Conservation (phyloP, 176 grass and related monocot species). For the Cocos nucifera region DNA sequence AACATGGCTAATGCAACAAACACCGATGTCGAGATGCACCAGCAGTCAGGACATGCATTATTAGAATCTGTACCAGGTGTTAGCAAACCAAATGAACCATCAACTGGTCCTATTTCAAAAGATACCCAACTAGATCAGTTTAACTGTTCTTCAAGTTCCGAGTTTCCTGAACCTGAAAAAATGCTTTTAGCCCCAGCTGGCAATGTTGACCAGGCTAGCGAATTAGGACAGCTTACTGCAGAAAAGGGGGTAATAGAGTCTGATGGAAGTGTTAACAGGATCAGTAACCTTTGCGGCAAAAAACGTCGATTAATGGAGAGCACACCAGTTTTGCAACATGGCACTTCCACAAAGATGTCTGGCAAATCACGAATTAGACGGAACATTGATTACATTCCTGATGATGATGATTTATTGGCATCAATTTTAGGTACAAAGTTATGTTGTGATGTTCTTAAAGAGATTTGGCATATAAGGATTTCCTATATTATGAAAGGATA, state of each 20-base stretch:
- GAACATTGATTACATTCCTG: slow-evolving; percentile 42
- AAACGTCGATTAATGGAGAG: slow-evolving; percentile 75
- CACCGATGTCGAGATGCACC: slow-evolving; percentile 25
- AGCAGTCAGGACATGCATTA: slow-evolving; percentile 24
- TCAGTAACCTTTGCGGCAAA: slow-evolving; percentile 59
- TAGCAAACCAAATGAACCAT: slow-evolving; percentile 30
- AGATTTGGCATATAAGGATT: too few species aligned
- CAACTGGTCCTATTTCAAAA: background rate
- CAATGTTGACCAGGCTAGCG: slow-evolving; percentile 43
- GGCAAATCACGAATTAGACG: slow-evolving; percentile 48
- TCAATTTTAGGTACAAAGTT: slow-evolving; percentile 71
- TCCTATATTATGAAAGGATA: too few species aligned
- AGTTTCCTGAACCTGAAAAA: slow-evolving; percentile 69
- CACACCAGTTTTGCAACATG: slow-evolving; percentile 46
- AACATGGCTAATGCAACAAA: slow-evolving; percentile 20
- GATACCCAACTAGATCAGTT: background rate
- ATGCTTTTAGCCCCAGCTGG: slow-evolving; percentile 57
- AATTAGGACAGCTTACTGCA: slow-evolving; percentile 65
- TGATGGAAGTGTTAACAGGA: slow-evolving; percentile 79
- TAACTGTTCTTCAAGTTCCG: slow-evolving; percentile 20
- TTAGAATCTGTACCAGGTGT: slow-evolving; percentile 23
- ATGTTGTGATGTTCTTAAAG: too few species aligned
- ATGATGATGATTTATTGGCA: slow-evolving; percentile 83
- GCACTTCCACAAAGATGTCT: slow-evolving; percentile 54
- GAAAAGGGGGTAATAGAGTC: slow-evolving; percentile 76